Conservation (phyloP, 2,329 filamentous ascomycete genomes). For the Cladophialophora psammophila region DNA sequence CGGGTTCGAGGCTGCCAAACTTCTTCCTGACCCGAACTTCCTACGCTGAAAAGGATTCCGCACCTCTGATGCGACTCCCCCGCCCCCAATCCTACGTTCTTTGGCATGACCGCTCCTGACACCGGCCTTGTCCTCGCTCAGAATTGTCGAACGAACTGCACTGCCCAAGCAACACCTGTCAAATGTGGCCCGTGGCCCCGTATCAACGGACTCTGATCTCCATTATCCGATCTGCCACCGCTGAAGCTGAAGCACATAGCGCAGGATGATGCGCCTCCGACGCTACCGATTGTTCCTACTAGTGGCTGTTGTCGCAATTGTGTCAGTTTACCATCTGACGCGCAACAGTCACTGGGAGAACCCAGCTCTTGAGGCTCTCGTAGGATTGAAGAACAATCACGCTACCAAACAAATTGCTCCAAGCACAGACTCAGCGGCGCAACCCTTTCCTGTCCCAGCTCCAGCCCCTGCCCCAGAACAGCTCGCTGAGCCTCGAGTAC, state of each 20-base stretch:
- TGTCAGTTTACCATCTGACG: slow-evolving; percentile 61
- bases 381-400: slow-evolving; percentile 28
- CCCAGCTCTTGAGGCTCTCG: slow-evolving; percentile 26
- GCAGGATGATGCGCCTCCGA: slow-evolving; percentile 56
- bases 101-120: not conserved
- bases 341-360: slow-evolving; percentile 51
- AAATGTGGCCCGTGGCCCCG: slow-evolving; percentile 23
- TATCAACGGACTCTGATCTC: slow-evolving; percentile 2
- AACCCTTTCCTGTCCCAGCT: slow-evolving; percentile 7
- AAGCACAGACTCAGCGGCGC: slow-evolving; percentile 5
- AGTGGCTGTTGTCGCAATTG: slow-evolving; percentile 52
- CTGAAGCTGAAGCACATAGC: slow-evolving; percentile 4
- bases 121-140: not conserved
- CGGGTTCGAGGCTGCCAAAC: not conserved
- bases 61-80: not conserved
- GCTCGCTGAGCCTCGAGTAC: slow-evolving; percentile 12
- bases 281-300: slow-evolving; percentile 57
- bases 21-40: not conserved
- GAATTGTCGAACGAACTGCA: not conserved
- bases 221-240: not conserved
- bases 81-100: not conserved
- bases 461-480: slow-evolving; percentile 19
- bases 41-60: not conserved
- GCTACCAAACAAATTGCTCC: slow-evolving; percentile 8
- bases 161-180: slow-evolving; percentile 11